Base-by-base conservation (phyloP, 2,329 filamentous ascomycete genomes). In the Aphanoascus verrucosus region DNA sequence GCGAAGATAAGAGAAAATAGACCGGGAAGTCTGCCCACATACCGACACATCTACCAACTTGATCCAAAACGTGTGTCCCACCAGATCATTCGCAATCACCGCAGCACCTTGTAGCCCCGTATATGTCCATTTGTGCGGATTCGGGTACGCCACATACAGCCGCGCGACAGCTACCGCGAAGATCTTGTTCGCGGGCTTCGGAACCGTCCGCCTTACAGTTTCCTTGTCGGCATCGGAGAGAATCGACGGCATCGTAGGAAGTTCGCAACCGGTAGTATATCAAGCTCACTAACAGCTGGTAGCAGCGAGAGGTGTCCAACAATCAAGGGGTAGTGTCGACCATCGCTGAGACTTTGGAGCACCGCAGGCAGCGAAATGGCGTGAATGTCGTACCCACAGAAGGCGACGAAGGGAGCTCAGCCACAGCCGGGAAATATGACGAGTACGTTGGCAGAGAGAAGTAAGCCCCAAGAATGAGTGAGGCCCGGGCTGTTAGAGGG, bases 11-110 rank as follows among this genome's bases (percentile, higher is more conserved):
- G 17, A 43, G 34, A 19, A 23, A 17, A n/a, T 23, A 17, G 23
- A 32, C 3, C 9, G 20, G 7, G 3, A 17, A 52, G 23, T 28
- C 23, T 7, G 7, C 7, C 7, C 7, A 76, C 84, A 65, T 77
- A 94, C 89, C 67, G 89, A 96, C 54, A 98, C 83, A 69, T 98
- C 93, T 49, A 98, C 93, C 73, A 98, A 77, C 76, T 98, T 98
- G 61, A 98, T 75, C 88, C 91, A 98, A 72, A 90, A 94, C 0
- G 93, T 96, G 69, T 95, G 85, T 60, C 93, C 93, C 28, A 97
- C 89, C 38, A 94, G 73, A 67, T 98, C 93, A 69, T 97, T 94
- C 61, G 88, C 86, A 59, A 98, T 81, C 51, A 96, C 91, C 35
- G 84, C 81, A 49, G 93, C 93, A 51, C 93, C 93, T 69, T 97